Conservation (phyloP, 2,329 filamentous ascomycete species). For the Colletotrichum sidae region DNA sequence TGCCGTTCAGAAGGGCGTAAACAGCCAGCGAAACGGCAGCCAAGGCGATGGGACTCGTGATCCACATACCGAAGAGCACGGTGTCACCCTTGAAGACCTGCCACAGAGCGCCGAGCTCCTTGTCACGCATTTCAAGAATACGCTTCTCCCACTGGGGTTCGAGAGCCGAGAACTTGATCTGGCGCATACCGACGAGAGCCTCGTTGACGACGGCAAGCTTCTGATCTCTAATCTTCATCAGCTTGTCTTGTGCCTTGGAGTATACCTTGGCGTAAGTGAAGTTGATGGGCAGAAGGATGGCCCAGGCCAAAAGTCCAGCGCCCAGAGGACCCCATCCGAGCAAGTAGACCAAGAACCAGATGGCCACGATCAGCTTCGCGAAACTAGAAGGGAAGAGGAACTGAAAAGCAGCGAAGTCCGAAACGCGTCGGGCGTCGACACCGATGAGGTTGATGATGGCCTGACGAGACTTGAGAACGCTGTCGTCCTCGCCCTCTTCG, state of each 20-base stretch:
- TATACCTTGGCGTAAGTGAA: conserved; percentile 74
- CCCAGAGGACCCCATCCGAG: conserved; percentile 78
- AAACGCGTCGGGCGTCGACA: conserved; percentile 77
- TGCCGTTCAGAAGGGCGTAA: conserved; percentile 73
- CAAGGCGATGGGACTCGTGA: conserved; percentile 78
- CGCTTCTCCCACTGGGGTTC: conserved; percentile 81
- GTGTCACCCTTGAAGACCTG: conserved; percentile 73
- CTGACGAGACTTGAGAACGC: conserved; percentile 65
- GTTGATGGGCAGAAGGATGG: conserved; percentile 75
- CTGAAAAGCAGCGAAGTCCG: conserved; percentile 76
- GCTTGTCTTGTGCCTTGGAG: conserved; percentile 70
- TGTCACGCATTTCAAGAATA: conserved; percentile 71
- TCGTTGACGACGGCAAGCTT: conserved; percentile 83
- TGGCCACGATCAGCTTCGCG: conserved; percentile 73
- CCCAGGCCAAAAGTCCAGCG: conserved; percentile 73
- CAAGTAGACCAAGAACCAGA: conserved; percentile 74
- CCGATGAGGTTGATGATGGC: conserved; percentile 82
- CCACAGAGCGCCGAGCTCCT: conserved; percentile 76
- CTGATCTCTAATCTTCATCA: conserved; percentile 82
- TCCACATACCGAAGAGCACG: conserved; percentile 74
- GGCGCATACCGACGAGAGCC: conserved; percentile 81
- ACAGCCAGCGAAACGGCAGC: conserved; percentile 77
- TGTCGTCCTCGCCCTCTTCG: conserved; percentile 58
- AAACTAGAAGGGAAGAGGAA: conserved; percentile 72
- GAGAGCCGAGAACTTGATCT: conserved; percentile 86